phyloP scores from a whole-genome alignment of 148 eudicot genomes.

The Rhododendron molle region DNA sequence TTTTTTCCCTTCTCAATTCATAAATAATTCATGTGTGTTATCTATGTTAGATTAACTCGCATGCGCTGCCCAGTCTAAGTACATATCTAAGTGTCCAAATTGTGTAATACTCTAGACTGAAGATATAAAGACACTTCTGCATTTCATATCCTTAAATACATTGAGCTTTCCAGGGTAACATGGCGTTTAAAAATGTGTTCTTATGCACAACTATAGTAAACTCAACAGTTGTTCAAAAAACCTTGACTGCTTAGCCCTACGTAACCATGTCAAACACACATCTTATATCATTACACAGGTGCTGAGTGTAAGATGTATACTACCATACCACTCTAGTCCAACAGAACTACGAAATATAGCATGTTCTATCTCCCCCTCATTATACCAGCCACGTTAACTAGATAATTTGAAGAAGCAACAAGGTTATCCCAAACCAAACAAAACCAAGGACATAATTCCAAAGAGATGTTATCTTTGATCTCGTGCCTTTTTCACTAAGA shows the following conservation, averaged over 20 bases:
- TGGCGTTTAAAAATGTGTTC: neutral
- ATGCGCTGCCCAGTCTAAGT: neutral
- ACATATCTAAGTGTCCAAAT: neutral
- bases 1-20: neutral
- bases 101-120: neutral
- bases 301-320: neutral
- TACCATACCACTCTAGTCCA: neutral
- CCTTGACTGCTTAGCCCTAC: neutral
- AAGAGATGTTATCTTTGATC: neutral
- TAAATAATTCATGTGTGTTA: neutral
- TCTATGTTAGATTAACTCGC: neutral
- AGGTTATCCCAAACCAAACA: slow-evolving; percentile 3
- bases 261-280: neutral
- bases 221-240: neutral
- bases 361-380: neutral
- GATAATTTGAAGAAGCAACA: neutral
- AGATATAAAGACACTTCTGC: neutral
- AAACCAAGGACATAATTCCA: neutral
- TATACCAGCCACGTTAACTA: neutral
- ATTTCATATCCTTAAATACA: neutral
- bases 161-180: neutral
- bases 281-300: neutral
- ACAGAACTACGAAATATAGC: neutral
- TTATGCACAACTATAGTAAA: neutral
- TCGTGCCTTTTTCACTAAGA: neutral